Evolutionary conservation across 2,329 filamentous ascomycete genomes (phyloP), one percentile per base, ranked within the genome.

Genomic region (Xylariales sp.): DNA sequence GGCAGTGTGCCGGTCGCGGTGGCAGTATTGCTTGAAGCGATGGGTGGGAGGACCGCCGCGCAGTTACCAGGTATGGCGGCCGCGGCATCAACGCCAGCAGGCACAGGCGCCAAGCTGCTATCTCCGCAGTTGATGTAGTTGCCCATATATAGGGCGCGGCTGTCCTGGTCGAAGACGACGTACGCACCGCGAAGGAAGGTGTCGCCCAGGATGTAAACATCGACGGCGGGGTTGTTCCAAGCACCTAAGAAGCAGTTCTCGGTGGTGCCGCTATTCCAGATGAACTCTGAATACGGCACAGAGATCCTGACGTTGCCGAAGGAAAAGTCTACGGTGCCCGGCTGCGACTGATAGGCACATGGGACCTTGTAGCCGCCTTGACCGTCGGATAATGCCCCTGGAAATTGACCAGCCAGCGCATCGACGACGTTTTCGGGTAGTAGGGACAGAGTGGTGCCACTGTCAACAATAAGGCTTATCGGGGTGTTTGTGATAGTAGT

Each of bases 381-480:
- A 6, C 59, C 58, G 38, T 69, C 64, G 14, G 63, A 56, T 21
- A 52, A 25, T 0, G 66, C 70, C 8, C 62, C 60, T 0, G 58
- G 54, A 22, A 78, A 66, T n/a, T 60, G 58, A 3, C 59, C 47
- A 1, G 70, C 64, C 3, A 78, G 61, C 2, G 63, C 63, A 4
- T 50, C 44, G n/a, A 70, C 69, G 6, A 73, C 55, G 2, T 55
- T 31, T 8, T 59, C 48, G 14, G 72, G 73, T 27, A 78, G 63
- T 15, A 69, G 63, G 3, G 61, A 67, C 10, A 77, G 54, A 1
- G 74, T 76, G 2, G 71, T 70, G 38, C 75, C 75, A 3, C 69
- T 73, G 58, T 79, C 75, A 38, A 78, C 62, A 54, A 74, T 63
- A 16, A 72, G 66, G 35, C 63, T 65, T 8, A 61, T 51, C 18